Conservation (phyloP, 2,329 filamentous ascomycete genomes). For the Ophiocordyceps camponoti-floridani region DNA sequence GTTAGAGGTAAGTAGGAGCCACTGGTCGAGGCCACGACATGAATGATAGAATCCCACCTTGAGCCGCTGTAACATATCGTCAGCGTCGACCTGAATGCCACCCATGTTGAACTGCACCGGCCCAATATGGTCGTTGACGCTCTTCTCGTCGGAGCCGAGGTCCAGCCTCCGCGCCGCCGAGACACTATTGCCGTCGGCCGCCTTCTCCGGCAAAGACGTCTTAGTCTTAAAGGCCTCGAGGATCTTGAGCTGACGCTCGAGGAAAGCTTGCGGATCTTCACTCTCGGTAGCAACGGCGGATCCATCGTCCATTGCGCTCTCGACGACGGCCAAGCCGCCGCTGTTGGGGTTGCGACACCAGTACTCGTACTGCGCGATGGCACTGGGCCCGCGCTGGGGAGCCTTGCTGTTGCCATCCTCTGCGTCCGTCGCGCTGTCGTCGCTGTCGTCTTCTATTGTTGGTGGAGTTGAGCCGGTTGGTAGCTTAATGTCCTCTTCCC, state of each 20-base stretch:
- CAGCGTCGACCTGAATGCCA: conserved; percentile 87
- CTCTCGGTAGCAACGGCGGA: conserved; percentile 16
- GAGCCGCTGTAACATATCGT: conserved; percentile 76
- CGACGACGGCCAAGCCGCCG: conserved; percentile 28
- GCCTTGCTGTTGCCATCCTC: background rate
- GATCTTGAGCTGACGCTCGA: conserved; percentile 54
- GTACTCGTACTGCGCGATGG: conserved; percentile 59
- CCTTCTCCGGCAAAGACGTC: conserved; percentile 24
- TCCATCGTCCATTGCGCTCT: conserved; percentile 19
- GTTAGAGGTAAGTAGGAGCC: background rate
- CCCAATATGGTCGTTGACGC: conserved; percentile 65
- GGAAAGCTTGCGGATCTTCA: conserved; percentile 59
- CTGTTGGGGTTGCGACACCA: conserved; percentile 60
- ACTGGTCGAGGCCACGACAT: no score
- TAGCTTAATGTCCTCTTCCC: conserved; percentile 67
- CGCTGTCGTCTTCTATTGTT: conserved; percentile 8
- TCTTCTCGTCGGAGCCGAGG: conserved; percentile 22
- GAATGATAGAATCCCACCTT: conserved; percentile 37
- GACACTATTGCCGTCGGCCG: conserved; percentile 8
- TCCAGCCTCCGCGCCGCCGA: conserved; percentile 10
- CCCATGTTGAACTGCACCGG: conserved; percentile 97
- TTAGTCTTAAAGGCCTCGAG: conserved; percentile 49
- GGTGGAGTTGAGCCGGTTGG: conserved; percentile 13
- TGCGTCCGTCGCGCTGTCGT: conserved; percentile 1
- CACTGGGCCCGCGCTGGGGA: conserved; percentile 16